Conservation (phyloP, 2,329 filamentous ascomycete genomes). For the Alternaria angustiovoidea region DNA sequence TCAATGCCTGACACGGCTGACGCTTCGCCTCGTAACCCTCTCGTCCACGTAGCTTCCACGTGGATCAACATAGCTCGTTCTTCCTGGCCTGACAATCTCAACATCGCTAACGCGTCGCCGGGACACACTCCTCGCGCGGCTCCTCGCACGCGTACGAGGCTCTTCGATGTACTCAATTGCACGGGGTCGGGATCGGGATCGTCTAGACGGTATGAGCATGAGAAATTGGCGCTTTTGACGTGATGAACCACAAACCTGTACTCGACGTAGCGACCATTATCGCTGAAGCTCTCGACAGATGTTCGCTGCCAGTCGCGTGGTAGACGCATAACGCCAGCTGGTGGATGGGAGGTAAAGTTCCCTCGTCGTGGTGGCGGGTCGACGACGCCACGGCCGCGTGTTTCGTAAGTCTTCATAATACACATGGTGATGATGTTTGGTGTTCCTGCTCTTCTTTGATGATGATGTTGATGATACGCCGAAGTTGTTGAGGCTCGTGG, state of each 20-base stretch:
- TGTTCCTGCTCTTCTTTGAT: background rate
- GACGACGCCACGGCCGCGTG: conserved; percentile 35
- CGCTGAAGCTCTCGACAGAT: conserved; percentile 22
- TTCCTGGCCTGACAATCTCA: conserved; percentile 31
- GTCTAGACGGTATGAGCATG: conserved; percentile 13
- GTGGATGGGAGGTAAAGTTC: conserved; percentile 44
- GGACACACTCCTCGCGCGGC: conserved; percentile 37
- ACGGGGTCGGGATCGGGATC: conserved; percentile 28
- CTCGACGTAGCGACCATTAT: conserved; percentile 30
- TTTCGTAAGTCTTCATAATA: conserved; percentile 43
- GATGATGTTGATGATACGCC: background rate
- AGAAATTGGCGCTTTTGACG: background rate
- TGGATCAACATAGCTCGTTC: conserved; percentile 36
- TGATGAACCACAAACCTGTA: conserved; percentile 21
- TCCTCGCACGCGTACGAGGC: conserved; percentile 31
- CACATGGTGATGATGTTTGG: conserved; percentile 36
- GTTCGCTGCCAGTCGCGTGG: conserved; percentile 43
- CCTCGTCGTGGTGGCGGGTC: conserved; percentile 44
- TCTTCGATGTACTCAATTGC: conserved; percentile 42
- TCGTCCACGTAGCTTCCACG: conserved; percentile 39
- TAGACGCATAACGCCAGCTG: conserved; percentile 44
- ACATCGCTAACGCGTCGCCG: conserved; percentile 38
- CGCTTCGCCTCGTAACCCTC: conserved; percentile 37
- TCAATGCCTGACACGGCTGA: conserved; percentile 36
- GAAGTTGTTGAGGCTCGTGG: background rate